Evolutionary conservation across 495 filamentous ascomycete species (phyloP).

Genomic region (Aspergillus homomorphus): DNA sequence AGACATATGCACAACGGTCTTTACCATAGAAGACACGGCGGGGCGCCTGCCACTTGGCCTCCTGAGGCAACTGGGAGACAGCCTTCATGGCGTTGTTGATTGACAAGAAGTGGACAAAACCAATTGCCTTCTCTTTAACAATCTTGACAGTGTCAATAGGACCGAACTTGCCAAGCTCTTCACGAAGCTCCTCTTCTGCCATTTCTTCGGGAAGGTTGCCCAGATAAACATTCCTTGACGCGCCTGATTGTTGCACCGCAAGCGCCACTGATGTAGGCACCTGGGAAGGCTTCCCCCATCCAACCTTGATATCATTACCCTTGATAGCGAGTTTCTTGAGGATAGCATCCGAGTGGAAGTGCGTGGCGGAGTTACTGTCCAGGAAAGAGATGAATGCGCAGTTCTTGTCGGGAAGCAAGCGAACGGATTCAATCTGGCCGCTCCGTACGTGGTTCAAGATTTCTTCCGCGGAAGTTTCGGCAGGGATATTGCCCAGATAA

Average conservation of each 20-base stretch:
- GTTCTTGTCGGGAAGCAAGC: slow-evolving; percentile 96
- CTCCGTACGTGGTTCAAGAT: slow-evolving; percentile 96
- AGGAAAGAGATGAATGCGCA: slow-evolving; percentile 99
- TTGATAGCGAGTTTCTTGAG: slow-evolving; percentile 98
- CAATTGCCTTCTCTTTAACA: slow-evolving; percentile 96
- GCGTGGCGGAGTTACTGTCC: slow-evolving; percentile 92
- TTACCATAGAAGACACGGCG: slow-evolving; percentile 97
- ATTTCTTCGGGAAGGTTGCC: slow-evolving; percentile 90
- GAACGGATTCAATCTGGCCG: slow-evolving; percentile 96
- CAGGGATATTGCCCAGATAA: slow-evolving; percentile 95
- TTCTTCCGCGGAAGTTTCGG: slow-evolving; percentile 97
- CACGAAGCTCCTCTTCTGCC: slow-evolving; percentile 84
- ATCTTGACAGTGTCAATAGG: slow-evolving; percentile 97
- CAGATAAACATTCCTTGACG: slow-evolving; percentile 97
- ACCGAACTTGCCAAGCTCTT: slow-evolving; percentile 95
- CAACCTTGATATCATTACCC: slow-evolving; percentile 98
- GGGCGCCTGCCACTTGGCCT: slow-evolving; percentile 93
- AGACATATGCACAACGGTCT: slow-evolving; percentile 96
- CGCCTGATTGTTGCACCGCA: slow-evolving; percentile 94
- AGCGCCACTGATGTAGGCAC: slow-evolving; percentile 95
- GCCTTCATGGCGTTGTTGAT: slow-evolving; percentile 98
- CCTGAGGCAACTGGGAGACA: slow-evolving; percentile 93
- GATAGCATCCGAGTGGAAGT: slow-evolving; percentile 99
- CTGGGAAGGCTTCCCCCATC: slow-evolving; percentile 98
- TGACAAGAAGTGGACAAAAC: slow-evolving; percentile 95